Evolutionary conservation across 805 yeast species (phyloP).

Genomic region (Saccharomycopsis sp.): DNA sequence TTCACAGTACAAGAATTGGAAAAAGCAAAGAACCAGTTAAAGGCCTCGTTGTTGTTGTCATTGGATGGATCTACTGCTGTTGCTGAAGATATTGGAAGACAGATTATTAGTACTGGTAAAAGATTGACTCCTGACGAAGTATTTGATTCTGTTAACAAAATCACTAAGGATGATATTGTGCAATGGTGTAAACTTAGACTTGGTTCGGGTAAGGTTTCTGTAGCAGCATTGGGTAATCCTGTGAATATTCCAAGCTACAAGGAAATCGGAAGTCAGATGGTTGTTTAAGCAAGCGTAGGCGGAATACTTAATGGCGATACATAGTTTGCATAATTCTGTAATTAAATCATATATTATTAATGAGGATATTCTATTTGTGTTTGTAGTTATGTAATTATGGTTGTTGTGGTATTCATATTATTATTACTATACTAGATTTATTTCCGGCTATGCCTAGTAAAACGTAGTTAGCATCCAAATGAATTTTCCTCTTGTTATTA

Average conservation of each 20-base stretch:
- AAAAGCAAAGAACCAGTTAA: constrained; percentile 89
- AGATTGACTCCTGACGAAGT: constrained; percentile 42
- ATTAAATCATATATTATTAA: too few species aligned
- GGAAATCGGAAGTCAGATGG: constrained; percentile 42
- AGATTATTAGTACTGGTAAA: constrained; percentile 86
- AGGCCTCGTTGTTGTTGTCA: constrained; percentile 83
- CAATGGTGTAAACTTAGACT: constrained; percentile 84
- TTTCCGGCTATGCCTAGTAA: too few species aligned
- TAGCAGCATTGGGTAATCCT: constrained; percentile 88
- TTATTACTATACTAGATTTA: too few species aligned
- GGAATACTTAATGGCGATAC: background rate
- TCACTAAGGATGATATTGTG: constrained; percentile 72
- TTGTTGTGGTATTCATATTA: too few species aligned
- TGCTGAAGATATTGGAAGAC: constrained; percentile 98
- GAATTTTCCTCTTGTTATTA: too few species aligned
- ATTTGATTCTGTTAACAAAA: constrained; percentile 60
- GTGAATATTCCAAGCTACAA: constrained; percentile 61
- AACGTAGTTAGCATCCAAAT: too few species aligned
- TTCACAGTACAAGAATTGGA: constrained; percentile 81
- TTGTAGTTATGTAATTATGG: too few species aligned
- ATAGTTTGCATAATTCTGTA: background rate
- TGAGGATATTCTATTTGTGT: too few species aligned
- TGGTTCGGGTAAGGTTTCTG: constrained; percentile 71
- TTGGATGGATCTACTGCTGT: constrained; percentile 93
- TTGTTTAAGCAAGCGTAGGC: background rate